Evolutionary conservation across 371 early-diverging fungal species (phyloP), one percentile per base, ranked within the genome.

Genomic region (Umbelopsis sp.): DNA sequence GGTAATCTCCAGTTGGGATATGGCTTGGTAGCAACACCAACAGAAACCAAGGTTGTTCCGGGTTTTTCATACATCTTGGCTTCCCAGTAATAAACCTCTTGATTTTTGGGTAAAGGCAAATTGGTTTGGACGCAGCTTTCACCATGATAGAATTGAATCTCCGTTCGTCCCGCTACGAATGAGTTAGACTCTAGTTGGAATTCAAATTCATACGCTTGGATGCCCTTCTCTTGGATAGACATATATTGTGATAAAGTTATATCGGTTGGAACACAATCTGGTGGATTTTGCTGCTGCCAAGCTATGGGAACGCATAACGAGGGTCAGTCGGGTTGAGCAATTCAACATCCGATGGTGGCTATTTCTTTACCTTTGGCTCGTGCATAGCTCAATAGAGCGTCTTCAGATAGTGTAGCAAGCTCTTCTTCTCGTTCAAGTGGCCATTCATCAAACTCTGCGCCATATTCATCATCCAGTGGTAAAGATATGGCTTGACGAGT

Each of bases 181-280:
- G 85, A 81, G 67, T 87, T 89, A 35, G 86, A 77, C 29, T 87
- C 87, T 50, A 87, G 83, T 16, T 91, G 87, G 52, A 89, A 84
- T 62, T 87, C 91, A 80, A 94, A 92, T 74, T 92, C 90, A 89
- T 93, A 94, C 14, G 94, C 94, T 37, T 87, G 87, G 2, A 94
- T 93, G 63, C 94, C 94, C 76, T 92, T 92, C 73, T 94, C 94
- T 73, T 89, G 89, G 63, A 94, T 93, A n/a, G 86, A 84, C 18
- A 85, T 70, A 46, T 82, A 74, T 65, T 89, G 90, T 7, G 88
- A 83, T 50, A 83, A 76, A 5, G 89, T 89, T 48, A 91, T 87
- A 52, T 87, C 86, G 1, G 89, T 89, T 29, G 86, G 82, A 37
- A 89, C 73, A 52, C 86, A 83, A 65, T 84, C 80, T 4, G 89